Evolutionary conservation across 345 rosid genomes (phyloP).

Genomic region (Pistacia integerrima): DNA sequence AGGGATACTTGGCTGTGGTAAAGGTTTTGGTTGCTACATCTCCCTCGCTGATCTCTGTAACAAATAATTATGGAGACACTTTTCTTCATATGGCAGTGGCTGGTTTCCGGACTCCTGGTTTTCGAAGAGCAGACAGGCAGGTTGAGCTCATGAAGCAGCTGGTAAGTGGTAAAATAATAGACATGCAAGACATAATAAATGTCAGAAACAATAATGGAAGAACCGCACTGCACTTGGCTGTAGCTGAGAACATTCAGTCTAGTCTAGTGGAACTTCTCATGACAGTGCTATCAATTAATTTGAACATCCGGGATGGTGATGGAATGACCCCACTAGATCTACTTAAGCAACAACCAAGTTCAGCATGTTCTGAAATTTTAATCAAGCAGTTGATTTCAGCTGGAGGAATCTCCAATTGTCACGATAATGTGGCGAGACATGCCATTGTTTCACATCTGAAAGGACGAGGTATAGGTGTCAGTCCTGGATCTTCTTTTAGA

Average conservation of each 20-base stretch:
- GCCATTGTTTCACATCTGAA: constrained; percentile 48
- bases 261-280: constrained; percentile 70
- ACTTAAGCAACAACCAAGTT: constrained; percentile 66
- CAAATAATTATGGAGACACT: constrained; percentile 71
- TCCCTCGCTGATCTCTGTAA: constrained; percentile 43
- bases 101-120: constrained; percentile 72
- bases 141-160: constrained; percentile 68
- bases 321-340: constrained; percentile 86
- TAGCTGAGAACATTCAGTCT: constrained; percentile 59
- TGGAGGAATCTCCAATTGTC: constrained; percentile 63
- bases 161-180: constrained; percentile 38
- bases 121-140: constrained; percentile 71
- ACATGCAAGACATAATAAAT: constrained; percentile 56
- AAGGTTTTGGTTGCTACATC: constrained; percentile 54
- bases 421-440: constrained; percentile 37
- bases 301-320: constrained; percentile 63
- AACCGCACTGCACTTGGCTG: constrained; percentile 84
- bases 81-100: constrained; percentile 88
- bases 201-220: constrained; percentile 67
- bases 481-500: constrained; percentile 86
- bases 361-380: constrained; percentile 68
- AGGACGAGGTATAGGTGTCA: constrained; percentile 60
- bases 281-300: constrained; percentile 51
- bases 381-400: constrained; percentile 82
- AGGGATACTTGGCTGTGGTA: constrained; percentile 64